A percentile compares a stretch with the other conserved stretches of the same genome.
Evolutionary conservation across 83 land plant species (phyloP).

Genomic region (Picea abies): DNA sequence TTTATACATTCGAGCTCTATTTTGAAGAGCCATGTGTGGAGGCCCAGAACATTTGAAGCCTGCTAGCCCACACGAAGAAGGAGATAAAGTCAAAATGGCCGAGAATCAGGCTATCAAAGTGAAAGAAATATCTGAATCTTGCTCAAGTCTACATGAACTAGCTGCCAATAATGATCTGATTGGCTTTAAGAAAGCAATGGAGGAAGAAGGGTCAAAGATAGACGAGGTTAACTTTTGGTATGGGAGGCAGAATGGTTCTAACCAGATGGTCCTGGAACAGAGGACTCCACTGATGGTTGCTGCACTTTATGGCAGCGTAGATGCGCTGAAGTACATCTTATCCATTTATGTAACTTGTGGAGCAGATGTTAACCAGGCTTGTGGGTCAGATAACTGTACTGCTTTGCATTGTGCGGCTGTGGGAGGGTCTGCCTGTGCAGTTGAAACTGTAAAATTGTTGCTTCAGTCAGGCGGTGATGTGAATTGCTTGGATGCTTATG

Average conservation of each 20-base stretch:
- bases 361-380: background rate
- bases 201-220: conserved; percentile 18
- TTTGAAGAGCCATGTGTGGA: too few species aligned
- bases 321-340: conserved; percentile 45
- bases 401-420: conserved; percentile 76
- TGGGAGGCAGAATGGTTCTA: conserved; percentile 7
- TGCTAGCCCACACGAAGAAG: too few species aligned
- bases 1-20: too few species aligned
- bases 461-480: conserved; percentile 51
- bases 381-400: conserved; percentile 21
- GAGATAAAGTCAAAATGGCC: conserved; percentile 1
- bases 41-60: too few species aligned
- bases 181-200: conserved; percentile 35
- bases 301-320: conserved; percentile 21
- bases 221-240: too few species aligned
- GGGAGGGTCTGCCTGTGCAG: conserved; percentile 20
- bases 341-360: conserved; percentile 21
- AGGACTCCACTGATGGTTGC: conserved; percentile 68
- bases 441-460: conserved; percentile 9
- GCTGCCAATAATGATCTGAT: conserved; percentile 72
- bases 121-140: conserved; percentile 32
- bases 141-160: conserved; percentile 58
- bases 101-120: conserved; percentile 18
- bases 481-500: conserved; percentile 35
- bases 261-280: conserved; percentile 51